These are phyloP conservation scores for Spiromastix sp. DNA, from an alignment of 2,329 filamentous ascomycete genomes.

Conservation along the genomic window DNA sequence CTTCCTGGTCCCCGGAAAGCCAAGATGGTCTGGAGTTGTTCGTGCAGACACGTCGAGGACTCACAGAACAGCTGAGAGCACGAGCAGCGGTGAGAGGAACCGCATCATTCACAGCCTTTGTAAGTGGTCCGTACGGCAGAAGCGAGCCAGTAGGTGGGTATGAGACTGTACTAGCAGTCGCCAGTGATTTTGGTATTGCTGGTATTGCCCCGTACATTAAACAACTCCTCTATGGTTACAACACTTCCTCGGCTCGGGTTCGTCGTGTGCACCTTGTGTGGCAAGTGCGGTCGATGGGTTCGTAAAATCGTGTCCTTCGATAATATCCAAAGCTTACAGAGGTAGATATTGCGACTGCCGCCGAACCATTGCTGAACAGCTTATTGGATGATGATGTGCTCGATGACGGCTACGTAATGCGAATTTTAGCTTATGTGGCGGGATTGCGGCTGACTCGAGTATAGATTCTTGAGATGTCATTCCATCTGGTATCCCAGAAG, in stretches of 20 bases:
- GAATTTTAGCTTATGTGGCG: too few relatives aligned
- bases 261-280: slow-evolving; percentile 25
- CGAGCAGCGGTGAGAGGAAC: slow-evolving; percentile 8
- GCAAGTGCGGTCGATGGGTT: slow-evolving; percentile 19
- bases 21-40: slow-evolving; percentile 23
- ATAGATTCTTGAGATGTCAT: slow-evolving; percentile 18
- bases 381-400: slow-evolving; percentile 17
- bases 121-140: slow-evolving; percentile 23
- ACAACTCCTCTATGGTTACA: slow-evolving; percentile 26
- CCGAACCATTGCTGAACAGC: slow-evolving; percentile 14
- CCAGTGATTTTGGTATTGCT: slow-evolving; percentile 23
- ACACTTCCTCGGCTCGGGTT: slow-evolving; percentile 18
- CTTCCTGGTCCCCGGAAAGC: slow-evolving; percentile 16
- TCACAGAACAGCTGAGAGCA: slow-evolving; percentile 17
- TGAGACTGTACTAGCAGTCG: slow-evolving; percentile 23
- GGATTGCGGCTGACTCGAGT: too few relatives aligned
- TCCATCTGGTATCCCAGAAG: slow-evolving; percentile 15
- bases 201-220: slow-evolving; percentile 24
- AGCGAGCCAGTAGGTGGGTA: slow-evolving; percentile 19
- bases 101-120: slow-evolving; percentile 18
- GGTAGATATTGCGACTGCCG: slow-evolving; percentile 13
- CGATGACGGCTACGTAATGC: slow-evolving; percentile 19
- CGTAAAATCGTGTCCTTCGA: slow-evolving; percentile 2
- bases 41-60: slow-evolving; percentile 18
- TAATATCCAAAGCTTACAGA: too few relatives aligned